phyloP scores from a whole-genome alignment of 208 protist genomes.

The Leishmania braziliensis region DNA sequence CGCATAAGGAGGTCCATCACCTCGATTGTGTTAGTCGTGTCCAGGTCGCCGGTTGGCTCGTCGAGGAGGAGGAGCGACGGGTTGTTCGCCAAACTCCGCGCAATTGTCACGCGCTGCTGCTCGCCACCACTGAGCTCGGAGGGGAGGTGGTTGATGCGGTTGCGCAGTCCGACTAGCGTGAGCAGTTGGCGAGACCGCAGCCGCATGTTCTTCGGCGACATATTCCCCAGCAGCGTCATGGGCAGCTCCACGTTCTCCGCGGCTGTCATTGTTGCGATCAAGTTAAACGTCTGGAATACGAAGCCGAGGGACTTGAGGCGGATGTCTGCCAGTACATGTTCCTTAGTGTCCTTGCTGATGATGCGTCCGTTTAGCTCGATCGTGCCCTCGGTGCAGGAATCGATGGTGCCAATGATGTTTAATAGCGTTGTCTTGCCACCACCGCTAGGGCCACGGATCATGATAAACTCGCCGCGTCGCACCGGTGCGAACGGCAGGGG shows the following conservation, averaged over 20 bases:
- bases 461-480: slow-evolving; percentile 95
- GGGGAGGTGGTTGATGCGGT: slow-evolving; percentile 95
- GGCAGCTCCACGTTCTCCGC: slow-evolving; percentile 98
- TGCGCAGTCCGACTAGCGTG: slow-evolving; percentile 93
- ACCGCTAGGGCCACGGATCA: slow-evolving; percentile 96
- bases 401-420: slow-evolving; percentile 95
- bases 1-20: slow-evolving; percentile 97
- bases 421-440: slow-evolving; percentile 97
- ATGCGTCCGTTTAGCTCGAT: slow-evolving; percentile 84
- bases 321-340: slow-evolving; percentile 88
- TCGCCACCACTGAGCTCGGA: slow-evolving; percentile 97
- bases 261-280: slow-evolving; percentile 97
- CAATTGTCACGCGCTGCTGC: slow-evolving; percentile 96
- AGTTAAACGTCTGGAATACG: slow-evolving; percentile 98
- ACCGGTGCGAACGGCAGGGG: slow-evolving; percentile 64
- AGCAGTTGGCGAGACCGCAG: slow-evolving; percentile 90
- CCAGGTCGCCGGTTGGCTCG: slow-evolving; percentile 96
- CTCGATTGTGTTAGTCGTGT: slow-evolving; percentile 96
- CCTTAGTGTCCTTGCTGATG: slow-evolving; percentile 70
- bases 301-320: slow-evolving; percentile 94
- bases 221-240: slow-evolving; percentile 94
- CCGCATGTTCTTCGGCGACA: slow-evolving; percentile 74
- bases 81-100: slow-evolving; percentile 94
- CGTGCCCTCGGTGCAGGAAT: slow-evolving; percentile 79
- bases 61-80: slow-evolving; percentile 96